A percentile compares a stretch with the other conserved stretches of the same genome.
Conservation (phyloP, 371 early-diverging fungal species). For the Entomophthora muscae region DNA sequence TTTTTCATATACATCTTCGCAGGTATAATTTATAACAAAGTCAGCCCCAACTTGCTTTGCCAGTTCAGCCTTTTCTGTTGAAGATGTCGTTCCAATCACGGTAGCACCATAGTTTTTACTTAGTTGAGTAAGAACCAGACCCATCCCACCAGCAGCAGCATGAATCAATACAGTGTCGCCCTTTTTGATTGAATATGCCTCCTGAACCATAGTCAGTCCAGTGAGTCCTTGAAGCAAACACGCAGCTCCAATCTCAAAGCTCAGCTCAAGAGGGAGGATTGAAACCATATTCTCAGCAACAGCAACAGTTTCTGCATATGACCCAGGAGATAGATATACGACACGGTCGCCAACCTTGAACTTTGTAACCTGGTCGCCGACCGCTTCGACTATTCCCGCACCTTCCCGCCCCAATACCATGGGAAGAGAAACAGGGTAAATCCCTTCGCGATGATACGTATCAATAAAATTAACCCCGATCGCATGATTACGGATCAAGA, state of each 20-base stretch:
- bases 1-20: slow-evolving; percentile 34
- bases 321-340: slow-evolving; percentile 38
- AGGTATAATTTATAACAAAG: slow-evolving; percentile 52
- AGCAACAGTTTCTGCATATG: slow-evolving; percentile 66
- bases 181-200: slow-evolving; percentile 49
- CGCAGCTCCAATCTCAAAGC: slow-evolving; percentile 46
- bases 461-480: slow-evolving; percentile 88
- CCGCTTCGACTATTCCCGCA: slow-evolving; percentile 60
- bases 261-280: slow-evolving; percentile 33
- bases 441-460: slow-evolving; percentile 77
- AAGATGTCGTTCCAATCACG: slow-evolving; percentile 82
- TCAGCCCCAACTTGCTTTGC: slow-evolving; percentile 59
- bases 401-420: slow-evolving; percentile 67
- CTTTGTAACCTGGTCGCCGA: slow-evolving; percentile 41
- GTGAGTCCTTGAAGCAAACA: slow-evolving; percentile 57
- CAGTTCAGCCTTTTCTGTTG: slow-evolving; percentile 54
- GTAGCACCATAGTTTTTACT: slow-evolving; percentile 57
- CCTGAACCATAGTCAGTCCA: slow-evolving; percentile 54
- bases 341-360: slow-evolving; percentile 71
- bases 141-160: slow-evolving; percentile 88
- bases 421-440: slow-evolving; percentile 54
- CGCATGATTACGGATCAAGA: slow-evolving; percentile 61
- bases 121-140: slow-evolving; percentile 56
- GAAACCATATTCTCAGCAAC: slow-evolving; percentile 22
- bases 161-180: slow-evolving; percentile 71